A percentile compares a stretch with the other conserved stretches of the same genome.
Conservation (phyloP, 1,284 basidiomycete genomes). For the Fomitopsis pinicola region DNA sequence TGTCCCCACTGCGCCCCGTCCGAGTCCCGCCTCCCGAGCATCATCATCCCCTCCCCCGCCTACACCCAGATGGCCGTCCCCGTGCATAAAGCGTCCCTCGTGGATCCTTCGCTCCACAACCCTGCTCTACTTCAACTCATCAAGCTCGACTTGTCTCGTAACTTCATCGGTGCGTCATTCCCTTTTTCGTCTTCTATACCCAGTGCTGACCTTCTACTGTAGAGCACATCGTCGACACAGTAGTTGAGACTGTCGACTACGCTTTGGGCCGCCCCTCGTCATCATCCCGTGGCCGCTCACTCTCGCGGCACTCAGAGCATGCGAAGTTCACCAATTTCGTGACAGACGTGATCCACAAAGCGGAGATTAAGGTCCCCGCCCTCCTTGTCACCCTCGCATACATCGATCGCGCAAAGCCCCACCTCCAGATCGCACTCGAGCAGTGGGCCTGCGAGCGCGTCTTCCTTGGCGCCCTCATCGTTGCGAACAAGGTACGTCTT, state of each 20-base stretch:
- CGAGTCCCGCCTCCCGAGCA: slow-evolving; percentile 11
- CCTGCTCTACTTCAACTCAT: slow-evolving; percentile 61
- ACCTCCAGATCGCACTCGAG: slow-evolving; percentile 70
- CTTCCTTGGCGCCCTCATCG: slow-evolving; percentile 68
- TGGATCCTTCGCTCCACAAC: slow-evolving; percentile 56
- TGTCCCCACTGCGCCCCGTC: slow-evolving; percentile 7
- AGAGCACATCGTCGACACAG: slow-evolving; percentile 67
- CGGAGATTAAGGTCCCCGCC: slow-evolving; percentile 62
- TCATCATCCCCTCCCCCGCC: slow-evolving; percentile 6
- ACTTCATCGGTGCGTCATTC: slow-evolving; percentile 52
- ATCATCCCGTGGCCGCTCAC: slow-evolving; percentile 43
- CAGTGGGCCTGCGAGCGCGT: slow-evolving; percentile 78
- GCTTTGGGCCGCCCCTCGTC: slow-evolving; percentile 60
- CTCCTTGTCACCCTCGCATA: slow-evolving; percentile 65
- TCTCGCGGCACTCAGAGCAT: slow-evolving; percentile 45
- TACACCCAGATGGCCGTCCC: slow-evolving; percentile 20
- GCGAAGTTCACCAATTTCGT: slow-evolving; percentile 57
- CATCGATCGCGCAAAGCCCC: slow-evolving; percentile 65
- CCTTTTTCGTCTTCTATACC: background rate
- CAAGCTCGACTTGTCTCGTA: slow-evolving; percentile 51
- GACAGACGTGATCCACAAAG: slow-evolving; percentile 58
- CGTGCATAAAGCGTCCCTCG: slow-evolving; percentile 58
- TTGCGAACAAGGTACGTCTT: slow-evolving; percentile 59
- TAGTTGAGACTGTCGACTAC: slow-evolving; percentile 67
- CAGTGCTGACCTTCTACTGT: slow-evolving; percentile 5